Evolutionary conservation across 2,329 filamentous ascomycete species (phyloP), one percentile per base, ranked within the genome.

Genomic region (Stemphylium lycopersici): DNA sequence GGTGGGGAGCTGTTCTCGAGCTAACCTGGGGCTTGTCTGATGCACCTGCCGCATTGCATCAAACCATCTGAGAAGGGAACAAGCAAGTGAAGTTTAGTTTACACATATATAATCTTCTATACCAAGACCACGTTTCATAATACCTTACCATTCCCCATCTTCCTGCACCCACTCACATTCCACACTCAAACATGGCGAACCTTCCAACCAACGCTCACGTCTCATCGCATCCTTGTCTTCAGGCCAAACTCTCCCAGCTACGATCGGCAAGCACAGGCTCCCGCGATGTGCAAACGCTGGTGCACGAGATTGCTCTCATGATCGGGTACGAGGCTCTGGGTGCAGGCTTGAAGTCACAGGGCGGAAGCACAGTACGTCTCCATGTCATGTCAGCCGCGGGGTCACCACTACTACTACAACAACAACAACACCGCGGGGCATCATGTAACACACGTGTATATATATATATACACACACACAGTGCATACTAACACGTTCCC

Each of bases 211-310:
- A 86, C 69, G 79, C 85, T 32, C 91, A 95, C 78, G 80, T 96
- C 72, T 96, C 92, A 34, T 80, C 80, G 13, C 93, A 98, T 76
- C 93, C 93, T 32, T 96, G 91, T 77, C 83, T 97, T 37, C 82
- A 84, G 67, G 91, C 90, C 65, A 98, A 98, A 81, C 86, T 98
- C 68, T 93, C 90, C 65, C 90, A 95, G 78, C 85, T 98, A 41
- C 89, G 93, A 56, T 95, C 90, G 36, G 81, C 85, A 52, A 82
- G 80, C 37, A 86, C 90, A 45, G 84, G 82, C 55, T 82, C 90
- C 3, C 84, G 87, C 55, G 90, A 96, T 51, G 92, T 91, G 64
- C 92, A 93, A 77, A 78, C 83, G 6, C 82, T 98, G 43, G 85
- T 97, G 57, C 87, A 96, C 72, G 93, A 98, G 60, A 96, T 98